A percentile compares a stretch with the other conserved stretches of the same genome.
Conservation (phyloP, 2,329 filamentous ascomycete species). For the Aspergillus alliaceus region DNA sequence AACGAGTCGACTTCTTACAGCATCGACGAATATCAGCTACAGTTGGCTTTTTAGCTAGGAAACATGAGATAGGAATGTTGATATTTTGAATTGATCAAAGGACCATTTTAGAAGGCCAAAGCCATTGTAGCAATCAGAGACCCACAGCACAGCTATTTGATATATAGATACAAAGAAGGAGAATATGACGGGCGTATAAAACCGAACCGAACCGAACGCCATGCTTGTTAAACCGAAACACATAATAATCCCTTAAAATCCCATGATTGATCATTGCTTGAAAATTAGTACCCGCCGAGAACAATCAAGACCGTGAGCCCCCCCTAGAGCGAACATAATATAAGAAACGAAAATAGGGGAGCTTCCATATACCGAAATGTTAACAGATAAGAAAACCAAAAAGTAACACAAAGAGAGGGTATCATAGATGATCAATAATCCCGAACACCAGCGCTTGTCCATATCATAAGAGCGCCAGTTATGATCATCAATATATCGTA, state of each 20-base stretch:
- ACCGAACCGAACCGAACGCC: neutral
- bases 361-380: conserved; percentile 5
- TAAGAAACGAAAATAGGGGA: conserved; percentile 8
- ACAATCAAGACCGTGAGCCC: neutral
- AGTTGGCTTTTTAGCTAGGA: too few species aligned
- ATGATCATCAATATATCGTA: conserved; percentile 20
- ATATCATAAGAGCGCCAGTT: conserved; percentile 17
- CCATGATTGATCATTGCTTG: neutral
- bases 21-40: too few species aligned
- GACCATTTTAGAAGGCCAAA: neutral
- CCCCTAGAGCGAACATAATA: neutral
- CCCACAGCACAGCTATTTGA: neutral
- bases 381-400: neutral
- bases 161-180: conserved; percentile 8
- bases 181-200: neutral
- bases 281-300: neutral
- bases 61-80: too few species aligned
- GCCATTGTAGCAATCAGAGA: neutral
- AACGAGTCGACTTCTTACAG: too few species aligned
- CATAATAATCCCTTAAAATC: neutral
- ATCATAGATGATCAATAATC: conserved; percentile 29
- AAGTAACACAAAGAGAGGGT: conserved; percentile 25
- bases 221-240: neutral
- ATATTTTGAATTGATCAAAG: neutral
- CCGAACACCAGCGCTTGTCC: conserved; percentile 25